Evolutionary conservation across 1,284 basidiomycete genomes (phyloP), one percentile per base, ranked within the genome.

Genomic region (Tetrapyrgos nigripes): DNA sequence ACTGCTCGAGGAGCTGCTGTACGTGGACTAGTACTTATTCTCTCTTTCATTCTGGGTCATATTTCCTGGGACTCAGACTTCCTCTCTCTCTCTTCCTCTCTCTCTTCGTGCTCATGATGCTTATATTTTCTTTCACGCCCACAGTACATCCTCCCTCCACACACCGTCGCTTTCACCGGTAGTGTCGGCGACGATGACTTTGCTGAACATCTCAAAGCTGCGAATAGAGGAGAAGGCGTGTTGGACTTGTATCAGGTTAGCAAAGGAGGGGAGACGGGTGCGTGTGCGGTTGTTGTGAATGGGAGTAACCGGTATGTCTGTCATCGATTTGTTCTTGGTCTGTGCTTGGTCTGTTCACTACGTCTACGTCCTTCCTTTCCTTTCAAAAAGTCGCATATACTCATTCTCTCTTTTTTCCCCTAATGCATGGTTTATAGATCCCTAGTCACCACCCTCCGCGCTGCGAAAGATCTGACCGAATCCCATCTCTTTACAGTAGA

Each of bases 231-330:
- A 60, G 97, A 98, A 76, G 96, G 96, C 6, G 85, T 99, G 62
- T 80, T 89, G 62, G 86, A 94, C 65, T 91, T 91, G n/a, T 99
- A 98, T 80, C 91, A 92, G 73, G 92, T 98, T 68, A 89, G 89
- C 74, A 79, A 91, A 57, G 93, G 88, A 60, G 86, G 89, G 73
- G 89, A 94, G 77, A 99, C 97, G 8, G 97, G 97, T 61, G 96
- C 97, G 56, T 99, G 97, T 73, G 97, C 95, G 35, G 97, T 98
- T 65, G 79, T 99, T 67, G 89, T 99, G 76, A 98, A 96, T 50
- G 94, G 92, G 54, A 94, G 97, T 79, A 74, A 98, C 76, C 87
- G 97, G 88, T 93, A n/a, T n/a, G n/a, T n/a, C n/a, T n/a, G n/a
- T n/a, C n/a, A n/a, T n/a, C n/a, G n/a, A n/a, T n/a, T n/a, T n/a